Evolutionary conservation across 2,329 filamentous ascomycete genomes (phyloP).

Genomic region (Rhynchosporium secalis): DNA sequence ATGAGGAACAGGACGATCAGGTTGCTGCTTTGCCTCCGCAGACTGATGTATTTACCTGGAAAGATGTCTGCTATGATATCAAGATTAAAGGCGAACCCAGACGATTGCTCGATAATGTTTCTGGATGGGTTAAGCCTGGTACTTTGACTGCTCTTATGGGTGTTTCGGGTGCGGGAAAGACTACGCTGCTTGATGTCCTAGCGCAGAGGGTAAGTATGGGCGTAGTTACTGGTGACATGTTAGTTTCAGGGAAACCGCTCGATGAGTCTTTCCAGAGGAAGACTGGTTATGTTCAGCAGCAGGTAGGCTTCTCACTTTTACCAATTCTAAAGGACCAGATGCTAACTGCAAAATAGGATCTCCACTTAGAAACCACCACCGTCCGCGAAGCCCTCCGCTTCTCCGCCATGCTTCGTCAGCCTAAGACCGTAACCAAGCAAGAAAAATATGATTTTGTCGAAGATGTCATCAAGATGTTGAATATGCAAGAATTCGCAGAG

Average conservation of each 20-base stretch:
- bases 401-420: constrained; percentile 83
- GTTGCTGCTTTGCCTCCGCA: constrained; percentile 35
- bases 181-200: constrained; percentile 79
- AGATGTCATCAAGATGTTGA: constrained; percentile 86
- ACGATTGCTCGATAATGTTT: constrained; percentile 67
- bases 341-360: constrained; percentile 50
- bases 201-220: constrained; percentile 84
- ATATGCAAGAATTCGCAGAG: constrained; percentile 89
- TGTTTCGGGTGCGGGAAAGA: constrained; percentile 80
- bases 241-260: constrained; percentile 35
- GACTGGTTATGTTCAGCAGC: constrained; percentile 90
- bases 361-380: constrained; percentile 81
- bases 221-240: constrained; percentile 83
- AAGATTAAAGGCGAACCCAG: constrained; percentile 65
- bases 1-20: constrained; percentile 31
- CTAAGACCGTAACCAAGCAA: constrained; percentile 64
- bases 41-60: constrained; percentile 40
- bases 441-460: constrained; percentile 90
- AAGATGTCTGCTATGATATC: constrained; percentile 68
- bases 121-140: constrained; percentile 73
- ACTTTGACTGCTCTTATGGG: constrained; percentile 71
- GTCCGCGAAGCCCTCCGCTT: constrained; percentile 84
- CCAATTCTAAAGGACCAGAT: not conserved
- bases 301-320: constrained; percentile 40
- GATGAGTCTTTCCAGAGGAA: constrained; percentile 80